Evolutionary conservation across 352 stramenopile genomes (phyloP).

Genomic region (Phytopythium vexans): DNA sequence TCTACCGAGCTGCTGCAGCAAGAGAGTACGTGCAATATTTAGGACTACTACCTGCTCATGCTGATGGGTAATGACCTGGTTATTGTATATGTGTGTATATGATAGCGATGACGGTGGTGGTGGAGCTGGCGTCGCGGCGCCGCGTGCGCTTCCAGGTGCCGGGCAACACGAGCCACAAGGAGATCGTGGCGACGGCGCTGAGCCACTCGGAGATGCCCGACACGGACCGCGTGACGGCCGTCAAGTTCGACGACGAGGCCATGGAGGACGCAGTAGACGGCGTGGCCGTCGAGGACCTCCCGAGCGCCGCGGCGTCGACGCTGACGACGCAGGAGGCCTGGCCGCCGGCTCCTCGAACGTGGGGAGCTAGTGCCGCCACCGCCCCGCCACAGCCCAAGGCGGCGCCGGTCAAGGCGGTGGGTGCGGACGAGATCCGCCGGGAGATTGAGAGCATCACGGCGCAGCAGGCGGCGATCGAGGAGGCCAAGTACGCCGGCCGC

Average conservation of each 20-base stretch:
- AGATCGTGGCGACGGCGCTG: conserved; percentile 61
- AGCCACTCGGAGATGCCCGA: conserved; percentile 27
- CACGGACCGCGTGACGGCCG: conserved; percentile 50
- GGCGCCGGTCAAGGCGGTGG: conserved; percentile 1
- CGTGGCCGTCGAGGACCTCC: conserved; percentile 18
- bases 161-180: conserved; percentile 50
- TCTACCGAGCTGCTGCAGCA: conserved; percentile 47
- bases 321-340: conserved; percentile 34
- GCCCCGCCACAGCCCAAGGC: conserved; percentile 16
- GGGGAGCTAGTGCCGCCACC: conserved; percentile 39
- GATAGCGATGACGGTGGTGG: conserved; percentile 56
- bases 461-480: conserved; percentile 59
- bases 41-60: neutral
- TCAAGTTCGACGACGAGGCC: conserved; percentile 65
- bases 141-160: conserved; percentile 56
- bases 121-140: conserved; percentile 45
- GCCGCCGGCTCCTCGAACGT: conserved; percentile 43
- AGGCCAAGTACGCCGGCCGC: conserved; percentile 67
- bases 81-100: conserved; percentile 4
- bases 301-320: conserved; percentile 3
- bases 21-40: conserved; percentile 48
- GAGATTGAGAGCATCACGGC: conserved; percentile 63
- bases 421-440: conserved; percentile 25
- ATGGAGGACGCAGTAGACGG: conserved; percentile 2
- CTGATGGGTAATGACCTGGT: neutral